Evolutionary conservation across 768 basidiomycete genomes (phyloP).

Genomic region (Lyophyllum atratum): DNA sequence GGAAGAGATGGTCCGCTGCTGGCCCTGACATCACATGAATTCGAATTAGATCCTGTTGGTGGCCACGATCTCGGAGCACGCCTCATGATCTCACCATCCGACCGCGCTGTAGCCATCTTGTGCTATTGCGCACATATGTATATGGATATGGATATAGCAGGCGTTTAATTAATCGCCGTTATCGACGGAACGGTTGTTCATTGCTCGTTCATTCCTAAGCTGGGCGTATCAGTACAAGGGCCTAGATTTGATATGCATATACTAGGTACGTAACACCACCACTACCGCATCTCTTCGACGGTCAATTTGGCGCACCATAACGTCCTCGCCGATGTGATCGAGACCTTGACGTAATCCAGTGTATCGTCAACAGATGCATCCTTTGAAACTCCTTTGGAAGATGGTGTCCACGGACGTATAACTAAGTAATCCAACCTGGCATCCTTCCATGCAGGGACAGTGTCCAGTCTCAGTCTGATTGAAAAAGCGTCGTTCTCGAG

Average conservation of each 20-base stretch:
- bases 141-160: background rate
- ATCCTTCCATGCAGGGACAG: background rate
- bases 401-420: background rate
- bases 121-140: background rate
- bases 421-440: background rate
- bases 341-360: background rate
- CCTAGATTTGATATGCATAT: background rate
- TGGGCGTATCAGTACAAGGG: background rate
- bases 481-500: no score
- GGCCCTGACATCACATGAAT: background rate
- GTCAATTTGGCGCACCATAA: background rate
- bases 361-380: background rate
- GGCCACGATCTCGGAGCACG: background rate
- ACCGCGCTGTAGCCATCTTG: background rate
- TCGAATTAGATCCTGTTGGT: background rate
- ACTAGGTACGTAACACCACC: background rate
- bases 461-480: background rate
- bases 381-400: no score
- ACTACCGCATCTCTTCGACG: background rate
- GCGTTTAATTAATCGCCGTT: background rate
- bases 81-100: background rate
- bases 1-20: constrained; percentile 1
- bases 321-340: constrained; percentile 1
- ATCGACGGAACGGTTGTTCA: background rate
- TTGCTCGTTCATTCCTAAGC: background rate